Evolutionary conservation across 495 filamentous ascomycete genomes (phyloP).

Genomic region (Astrothelium macrocarpum): DNA sequence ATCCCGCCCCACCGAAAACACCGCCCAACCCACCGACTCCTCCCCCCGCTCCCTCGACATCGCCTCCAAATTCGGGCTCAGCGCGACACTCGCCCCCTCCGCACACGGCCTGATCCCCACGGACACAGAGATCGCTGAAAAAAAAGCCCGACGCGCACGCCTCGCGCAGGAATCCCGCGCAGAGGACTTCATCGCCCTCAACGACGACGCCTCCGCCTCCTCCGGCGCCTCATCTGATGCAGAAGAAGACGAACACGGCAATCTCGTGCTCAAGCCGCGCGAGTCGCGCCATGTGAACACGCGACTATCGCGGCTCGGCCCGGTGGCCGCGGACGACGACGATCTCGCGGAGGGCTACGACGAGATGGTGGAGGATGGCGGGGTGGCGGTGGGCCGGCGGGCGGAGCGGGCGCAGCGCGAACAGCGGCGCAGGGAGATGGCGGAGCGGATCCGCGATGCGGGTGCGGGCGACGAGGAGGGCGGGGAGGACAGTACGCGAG

Average conservation of each 20-base stretch:
- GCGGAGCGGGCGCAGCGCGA: slow-evolving; percentile 67
- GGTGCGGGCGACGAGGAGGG: slow-evolving; percentile 49
- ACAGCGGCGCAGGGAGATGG: slow-evolving; percentile 64
- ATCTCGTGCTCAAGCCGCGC: slow-evolving; percentile 16
- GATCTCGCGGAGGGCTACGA: slow-evolving; percentile 93
- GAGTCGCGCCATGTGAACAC: too few relatives aligned
- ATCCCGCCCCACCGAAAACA: slow-evolving; percentile 50
- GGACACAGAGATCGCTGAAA: slow-evolving; percentile 81
- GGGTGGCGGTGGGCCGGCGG: slow-evolving; percentile 64
- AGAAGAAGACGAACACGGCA: slow-evolving; percentile 12
- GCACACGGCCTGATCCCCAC: slow-evolving; percentile 54
- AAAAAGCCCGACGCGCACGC: slow-evolving; percentile 77
- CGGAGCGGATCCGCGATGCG: slow-evolving; percentile 72
- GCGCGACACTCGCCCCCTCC: slow-evolving; percentile 20
- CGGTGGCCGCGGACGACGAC: slow-evolving; percentile 83
- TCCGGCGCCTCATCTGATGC: slow-evolving; percentile 28
- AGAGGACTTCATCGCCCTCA: slow-evolving; percentile 67
- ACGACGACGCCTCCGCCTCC: slow-evolving; percentile 30
- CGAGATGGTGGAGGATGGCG: slow-evolving; percentile 79
- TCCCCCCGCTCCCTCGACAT: slow-evolving; percentile 58
- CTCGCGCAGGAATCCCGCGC: slow-evolving; percentile 55
- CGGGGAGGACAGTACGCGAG: slow-evolving; percentile 22
- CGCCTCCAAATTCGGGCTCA: slow-evolving; percentile 52
- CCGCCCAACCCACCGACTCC: slow-evolving; percentile 64
- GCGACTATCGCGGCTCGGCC: too few relatives aligned